Conservation (phyloP, 202 grass and related monocot genomes). For the Carex sylvatica region DNA sequence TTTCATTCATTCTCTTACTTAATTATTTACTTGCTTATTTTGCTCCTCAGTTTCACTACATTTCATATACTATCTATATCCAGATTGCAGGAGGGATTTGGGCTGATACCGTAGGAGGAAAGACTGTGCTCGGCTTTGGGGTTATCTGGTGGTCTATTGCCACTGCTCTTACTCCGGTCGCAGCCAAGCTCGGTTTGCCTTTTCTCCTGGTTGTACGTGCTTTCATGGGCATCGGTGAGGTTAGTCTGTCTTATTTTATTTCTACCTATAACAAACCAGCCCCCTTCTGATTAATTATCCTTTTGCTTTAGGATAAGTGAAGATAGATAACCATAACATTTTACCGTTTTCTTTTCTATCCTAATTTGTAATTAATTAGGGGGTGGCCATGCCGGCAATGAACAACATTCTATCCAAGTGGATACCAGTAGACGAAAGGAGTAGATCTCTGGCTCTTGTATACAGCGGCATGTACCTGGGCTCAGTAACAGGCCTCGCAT, state of each 20-base stretch:
- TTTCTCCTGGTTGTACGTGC: constrained; percentile 82
- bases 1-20: background rate
- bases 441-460: constrained; percentile 78
- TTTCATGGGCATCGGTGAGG: constrained; percentile 98
- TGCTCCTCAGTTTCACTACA: background rate
- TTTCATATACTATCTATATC: background rate
- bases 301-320: background rate
- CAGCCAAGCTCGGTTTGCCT: constrained; percentile 79
- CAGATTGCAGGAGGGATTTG: constrained; percentile 98
- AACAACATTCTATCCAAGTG: constrained; percentile 98
- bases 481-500: constrained; percentile 90
- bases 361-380: constrained; percentile 18
- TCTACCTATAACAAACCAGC: background rate
- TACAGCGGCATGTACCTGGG: constrained; percentile 99
- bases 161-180: constrained; percentile 77
- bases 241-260: constrained; percentile 22
- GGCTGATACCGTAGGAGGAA: constrained; percentile 93
- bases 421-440: constrained; percentile 89
- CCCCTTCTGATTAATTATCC: background rate
- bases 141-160: constrained; percentile 96
- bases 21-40: background rate
- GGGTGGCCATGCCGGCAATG: constrained; percentile 98
- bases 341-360: background rate
- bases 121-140: constrained; percentile 84
- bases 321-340: background rate